Evolutionary conservation across 495 filamentous ascomycete genomes (phyloP).

Genomic region (Aspergillus sclerotiicarbonarius): DNA sequence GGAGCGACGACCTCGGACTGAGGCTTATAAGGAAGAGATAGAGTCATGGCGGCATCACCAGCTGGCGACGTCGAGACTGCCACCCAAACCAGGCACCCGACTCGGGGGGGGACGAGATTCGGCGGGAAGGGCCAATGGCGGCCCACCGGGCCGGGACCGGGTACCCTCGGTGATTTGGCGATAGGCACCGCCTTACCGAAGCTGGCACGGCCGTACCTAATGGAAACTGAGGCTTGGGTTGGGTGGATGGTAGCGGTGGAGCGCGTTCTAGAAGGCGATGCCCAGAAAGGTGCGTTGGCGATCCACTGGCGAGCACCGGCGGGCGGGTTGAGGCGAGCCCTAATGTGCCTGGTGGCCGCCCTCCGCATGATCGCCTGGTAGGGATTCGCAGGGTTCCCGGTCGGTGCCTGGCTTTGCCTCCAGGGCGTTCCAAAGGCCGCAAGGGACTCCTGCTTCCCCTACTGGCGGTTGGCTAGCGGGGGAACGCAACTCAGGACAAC

Average conservation of each 20-base stretch:
- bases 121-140: conserved; percentile 15
- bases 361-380: neutral
- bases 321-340: neutral
- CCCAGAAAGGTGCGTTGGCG: neutral
- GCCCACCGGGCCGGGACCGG: conserved; percentile 19
- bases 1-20: neutral
- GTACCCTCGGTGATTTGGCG: conserved; percentile 12
- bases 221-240: conserved; percentile 11
- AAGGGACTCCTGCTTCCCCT: no score
- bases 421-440: no score
- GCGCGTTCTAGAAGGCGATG: conserved; percentile 14
- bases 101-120: conserved; percentile 3
- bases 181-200: conserved; percentile 9
- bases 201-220: conserved; percentile 5
- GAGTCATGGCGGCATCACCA: conserved; percentile 3
- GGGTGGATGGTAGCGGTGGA: no score
- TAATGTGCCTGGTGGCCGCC: neutral
- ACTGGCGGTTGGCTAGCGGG: no score
- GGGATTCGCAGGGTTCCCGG: neutral
- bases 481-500: no score
- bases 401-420: neutral
- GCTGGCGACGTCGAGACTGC: conserved; percentile 3
- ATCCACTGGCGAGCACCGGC: neutral
- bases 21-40: neutral
- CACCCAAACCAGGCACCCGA: neutral